A percentile compares a stretch with the other conserved stretches of the same genome.
Evolutionary conservation across 2,329 filamentous ascomycete species (phyloP).

Genomic region (Kalmusia sp.): DNA sequence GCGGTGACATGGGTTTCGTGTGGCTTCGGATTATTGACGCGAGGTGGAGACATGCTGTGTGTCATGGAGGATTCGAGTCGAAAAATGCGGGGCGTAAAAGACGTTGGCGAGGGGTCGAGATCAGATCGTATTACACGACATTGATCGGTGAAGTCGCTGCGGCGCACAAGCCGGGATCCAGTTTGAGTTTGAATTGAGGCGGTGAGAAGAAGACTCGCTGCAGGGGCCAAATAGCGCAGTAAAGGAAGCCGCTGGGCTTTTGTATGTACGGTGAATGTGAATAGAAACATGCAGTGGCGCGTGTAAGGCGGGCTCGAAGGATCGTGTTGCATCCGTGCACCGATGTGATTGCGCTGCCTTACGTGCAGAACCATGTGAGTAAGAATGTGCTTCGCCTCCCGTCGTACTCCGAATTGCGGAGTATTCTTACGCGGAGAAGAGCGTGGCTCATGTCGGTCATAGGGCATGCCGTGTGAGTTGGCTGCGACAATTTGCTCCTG

Average conservation of each 20-base stretch:
- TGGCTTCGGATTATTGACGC: conserved; percentile 13
- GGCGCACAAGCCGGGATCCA: not conserved
- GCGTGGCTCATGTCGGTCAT: not conserved
- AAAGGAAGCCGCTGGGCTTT: conserved; percentile 8
- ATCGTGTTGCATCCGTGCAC: conserved; percentile 11
- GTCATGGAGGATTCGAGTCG: conserved; percentile 2
- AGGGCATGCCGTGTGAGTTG: not conserved
- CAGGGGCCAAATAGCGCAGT: conserved; percentile 20
- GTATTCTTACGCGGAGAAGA: conserved; percentile 1
- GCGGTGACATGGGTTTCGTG: not conserved
- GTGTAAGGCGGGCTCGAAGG: not conserved
- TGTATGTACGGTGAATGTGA: conserved; percentile 1
- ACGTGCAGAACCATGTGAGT: conserved; percentile 10
- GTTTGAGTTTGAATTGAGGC: conserved; percentile 8
- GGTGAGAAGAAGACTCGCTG: conserved; percentile 13
- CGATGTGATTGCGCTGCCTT: conserved; percentile 17
- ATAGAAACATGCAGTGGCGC: not conserved
- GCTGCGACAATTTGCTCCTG: not conserved
- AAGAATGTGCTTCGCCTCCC: not conserved
- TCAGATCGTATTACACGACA: conserved; percentile 17
- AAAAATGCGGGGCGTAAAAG: conserved; percentile 9
- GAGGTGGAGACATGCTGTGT: conserved; percentile 5
- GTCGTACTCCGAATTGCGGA: conserved; percentile 6
- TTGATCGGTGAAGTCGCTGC: conserved; percentile 9
- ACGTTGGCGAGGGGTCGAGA: conserved; percentile 11